phyloP scores from a whole-genome alignment of 352 stramenopile species.

The Nothophytophthora sp. region DNA sequence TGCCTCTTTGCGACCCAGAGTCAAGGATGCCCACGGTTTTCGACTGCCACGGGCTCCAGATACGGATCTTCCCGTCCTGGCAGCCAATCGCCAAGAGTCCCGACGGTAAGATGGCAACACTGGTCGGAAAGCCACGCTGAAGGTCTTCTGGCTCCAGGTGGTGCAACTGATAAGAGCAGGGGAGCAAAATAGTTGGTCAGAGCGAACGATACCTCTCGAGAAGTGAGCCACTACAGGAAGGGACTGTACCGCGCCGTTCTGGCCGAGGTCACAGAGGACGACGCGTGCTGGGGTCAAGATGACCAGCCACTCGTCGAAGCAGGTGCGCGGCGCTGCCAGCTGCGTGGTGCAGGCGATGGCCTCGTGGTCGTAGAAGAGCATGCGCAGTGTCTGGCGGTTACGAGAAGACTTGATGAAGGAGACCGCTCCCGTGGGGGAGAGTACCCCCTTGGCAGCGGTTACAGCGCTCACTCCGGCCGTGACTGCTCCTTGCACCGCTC shows the following conservation, averaged over 20 bases:
- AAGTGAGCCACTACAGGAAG: background rate
- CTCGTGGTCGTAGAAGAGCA: conserved; percentile 84
- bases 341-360: conserved; percentile 48
- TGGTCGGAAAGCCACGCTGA: conserved; percentile 56
- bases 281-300: conserved; percentile 61
- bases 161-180: conserved; percentile 20
- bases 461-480: conserved; percentile 1
- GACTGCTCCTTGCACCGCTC: conserved; percentile 22
- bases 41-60: conserved; percentile 63
- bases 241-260: conserved; percentile 59
- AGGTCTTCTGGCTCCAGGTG: conserved; percentile 54
- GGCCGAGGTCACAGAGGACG: conserved; percentile 72
- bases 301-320: conserved; percentile 77
- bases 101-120: conserved; percentile 58
- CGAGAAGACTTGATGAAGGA: conserved; percentile 57
- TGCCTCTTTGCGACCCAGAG: conserved; percentile 52
- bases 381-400: conserved; percentile 42
- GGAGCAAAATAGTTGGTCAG: too few relatives aligned
- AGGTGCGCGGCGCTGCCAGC: conserved; percentile 38
- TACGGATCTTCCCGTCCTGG: conserved; percentile 71
- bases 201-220: background rate
- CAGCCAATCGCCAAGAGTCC: conserved; percentile 75
- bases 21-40: conserved; percentile 69
- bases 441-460: conserved; percentile 12
- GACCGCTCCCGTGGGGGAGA: conserved; percentile 18